These are phyloP conservation scores for Galeopsis tetrahit DNA, from an alignment of 257 asterid genomes.

Conservation along the genomic window DNA sequence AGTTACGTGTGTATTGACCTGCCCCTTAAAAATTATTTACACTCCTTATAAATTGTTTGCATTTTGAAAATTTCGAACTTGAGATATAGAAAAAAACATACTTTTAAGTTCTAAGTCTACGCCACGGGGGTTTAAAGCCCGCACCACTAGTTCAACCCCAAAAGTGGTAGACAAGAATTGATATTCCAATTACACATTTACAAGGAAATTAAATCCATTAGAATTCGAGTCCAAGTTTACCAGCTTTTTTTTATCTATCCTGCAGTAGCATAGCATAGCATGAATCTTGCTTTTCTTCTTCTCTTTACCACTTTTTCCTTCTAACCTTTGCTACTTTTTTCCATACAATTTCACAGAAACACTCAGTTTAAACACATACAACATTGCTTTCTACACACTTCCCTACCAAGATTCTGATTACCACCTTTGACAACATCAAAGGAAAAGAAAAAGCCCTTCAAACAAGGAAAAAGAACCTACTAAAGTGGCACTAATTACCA, in stretches of 20 bases:
- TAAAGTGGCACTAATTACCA: slow-evolving; percentile 19
- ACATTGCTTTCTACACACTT: slow-evolving; percentile 40
- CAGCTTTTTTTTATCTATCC: neutral
- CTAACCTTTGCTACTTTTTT: slow-evolving; percentile 28
- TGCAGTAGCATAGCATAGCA: slow-evolving; percentile 13
- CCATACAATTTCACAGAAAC: slow-evolving; percentile 31
- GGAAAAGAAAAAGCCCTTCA: slow-evolving; percentile 11
- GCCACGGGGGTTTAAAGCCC: too few relatives aligned
- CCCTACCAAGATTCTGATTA: slow-evolving; percentile 48
- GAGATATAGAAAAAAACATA: too few relatives aligned
- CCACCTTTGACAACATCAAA: slow-evolving; percentile 28
- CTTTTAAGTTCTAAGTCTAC: too few relatives aligned
- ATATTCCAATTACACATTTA: too few relatives aligned
- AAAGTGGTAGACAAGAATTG: too few relatives aligned
- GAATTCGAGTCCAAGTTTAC: neutral
- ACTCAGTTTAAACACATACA: slow-evolving; percentile 30
- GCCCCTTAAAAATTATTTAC: too few relatives aligned
- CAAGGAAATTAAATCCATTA: neutral
- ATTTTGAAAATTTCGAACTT: too few relatives aligned
- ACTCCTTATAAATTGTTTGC: too few relatives aligned
- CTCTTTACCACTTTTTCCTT: slow-evolving; percentile 28
- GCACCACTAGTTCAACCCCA: too few relatives aligned
- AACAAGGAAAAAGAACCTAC: neutral
- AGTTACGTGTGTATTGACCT: too few relatives aligned
- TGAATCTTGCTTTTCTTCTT: slow-evolving; percentile 35